Evolutionary conservation across 2,329 filamentous ascomycete genomes (phyloP), one percentile per base, ranked within the genome.

Genomic region (Amauroascus niger): DNA sequence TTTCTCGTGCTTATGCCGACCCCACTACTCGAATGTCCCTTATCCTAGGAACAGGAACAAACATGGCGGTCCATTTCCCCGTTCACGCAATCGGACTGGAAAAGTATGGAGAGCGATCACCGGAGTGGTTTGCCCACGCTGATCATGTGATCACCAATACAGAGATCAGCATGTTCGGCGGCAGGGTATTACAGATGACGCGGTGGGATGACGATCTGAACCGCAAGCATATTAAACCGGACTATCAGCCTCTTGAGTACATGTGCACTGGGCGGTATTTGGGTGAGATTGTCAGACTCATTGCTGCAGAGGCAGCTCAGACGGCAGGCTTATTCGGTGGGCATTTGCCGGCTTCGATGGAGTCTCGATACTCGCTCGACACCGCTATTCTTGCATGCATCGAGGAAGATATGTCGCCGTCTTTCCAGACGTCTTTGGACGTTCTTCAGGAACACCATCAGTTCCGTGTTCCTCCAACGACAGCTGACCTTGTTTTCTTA

Each of bases 191-290:
- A 35, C 78, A 79, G 1, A 75, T 73, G 59, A 82, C 80, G 5
- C 71, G 76, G 13, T 84, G 80, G 80, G 81, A 84, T 58, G 78
- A 82, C 6, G 61, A 74, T 28, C 69, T 84, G 47, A 83, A 83
- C 64, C 65, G 69, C 26, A 73, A 72, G 5, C 81, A 84, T 60
- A 62, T 75, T 14, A 69, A 75, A 8, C 81, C 81, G 0, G 78
- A 82, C 65, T 84, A 83, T 59, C 81, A 84, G 60, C 81, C 81
- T 0, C 73, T 84, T 55, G 81, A 84, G 62, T 80, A 83, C 61
- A 76, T 83, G 68, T 76, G 80, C 57, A 80, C 79, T 9, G 81
- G 81, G 16, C 76, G 79, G 14, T 84, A 84, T 61, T 69, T 84
- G 1, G 81, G 81, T 20, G 81, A 84, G 60, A 78, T 84, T 49